These are phyloP conservation scores for Haplosporangium sp. DNA, from an alignment of 371 early-diverging fungal species.

Conservation along the genomic window DNA sequence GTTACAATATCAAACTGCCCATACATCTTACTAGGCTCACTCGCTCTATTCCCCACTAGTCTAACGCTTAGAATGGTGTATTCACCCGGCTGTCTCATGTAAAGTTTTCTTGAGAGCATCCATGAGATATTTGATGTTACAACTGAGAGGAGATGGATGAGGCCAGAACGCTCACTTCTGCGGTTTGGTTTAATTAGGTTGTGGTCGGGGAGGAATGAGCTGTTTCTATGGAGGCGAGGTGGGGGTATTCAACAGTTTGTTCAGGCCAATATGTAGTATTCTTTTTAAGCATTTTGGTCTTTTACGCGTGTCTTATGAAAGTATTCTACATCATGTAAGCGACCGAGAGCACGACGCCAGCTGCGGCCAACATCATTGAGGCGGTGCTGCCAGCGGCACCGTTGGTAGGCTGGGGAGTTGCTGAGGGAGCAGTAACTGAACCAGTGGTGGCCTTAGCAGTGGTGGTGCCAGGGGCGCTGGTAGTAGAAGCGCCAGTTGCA, in stretches of 20 bases:
- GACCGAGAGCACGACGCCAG: conserved; percentile 35
- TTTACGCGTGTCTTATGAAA: background rate
- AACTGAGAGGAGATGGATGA: too few relatives aligned
- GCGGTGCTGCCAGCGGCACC: conserved; percentile 20
- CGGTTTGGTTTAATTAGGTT: too few relatives aligned
- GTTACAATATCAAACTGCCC: too few relatives aligned
- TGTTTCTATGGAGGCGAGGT: too few relatives aligned
- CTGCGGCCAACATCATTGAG: conserved; percentile 39
- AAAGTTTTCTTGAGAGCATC: too few relatives aligned
- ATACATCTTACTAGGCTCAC: too few relatives aligned
- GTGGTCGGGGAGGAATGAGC: too few relatives aligned
- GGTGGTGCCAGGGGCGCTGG: background rate
- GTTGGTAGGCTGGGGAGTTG: background rate
- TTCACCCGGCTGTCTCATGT: too few relatives aligned
- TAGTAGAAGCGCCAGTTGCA: background rate
- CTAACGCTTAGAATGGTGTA: too few relatives aligned
- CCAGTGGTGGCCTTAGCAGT: background rate
- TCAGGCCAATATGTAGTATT: background rate
- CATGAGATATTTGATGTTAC: too few relatives aligned
- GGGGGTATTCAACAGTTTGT: background rate
- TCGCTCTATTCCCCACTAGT: too few relatives aligned
- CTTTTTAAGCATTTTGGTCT: background rate
- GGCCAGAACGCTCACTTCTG: too few relatives aligned
- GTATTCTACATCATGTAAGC: conserved; percentile 40
- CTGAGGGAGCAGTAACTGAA: background rate